Percentiles rank a stretch among this genome's conserved stretches.
phyloP scores from a whole-genome alignment of 2,329 filamentous ascomycete genomes.

The Cercospora sp. region DNA sequence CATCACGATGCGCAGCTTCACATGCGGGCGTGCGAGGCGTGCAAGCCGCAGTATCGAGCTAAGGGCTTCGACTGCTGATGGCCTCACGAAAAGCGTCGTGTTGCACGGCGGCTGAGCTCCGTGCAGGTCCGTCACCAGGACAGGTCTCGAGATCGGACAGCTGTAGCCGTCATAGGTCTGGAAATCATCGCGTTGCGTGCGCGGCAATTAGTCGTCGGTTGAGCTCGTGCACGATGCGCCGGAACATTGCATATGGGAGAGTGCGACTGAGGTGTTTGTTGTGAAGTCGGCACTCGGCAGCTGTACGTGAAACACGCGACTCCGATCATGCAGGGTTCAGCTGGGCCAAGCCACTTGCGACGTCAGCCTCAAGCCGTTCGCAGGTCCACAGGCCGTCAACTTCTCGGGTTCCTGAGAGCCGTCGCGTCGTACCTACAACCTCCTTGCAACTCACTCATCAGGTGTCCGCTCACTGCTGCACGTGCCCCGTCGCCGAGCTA shows the following conservation, averaged over 20 bases:
- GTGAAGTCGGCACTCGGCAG: not conserved
- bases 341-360: not conserved
- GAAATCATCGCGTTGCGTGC: not conserved
- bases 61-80: not conserved
- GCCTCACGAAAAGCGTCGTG: not conserved
- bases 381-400: not conserved
- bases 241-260: not conserved
- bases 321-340: not conserved
- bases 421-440: not conserved
- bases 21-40: not conserved
- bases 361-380: slow-evolving; percentile 2
- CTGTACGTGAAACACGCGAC: not conserved
- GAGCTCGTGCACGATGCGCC: not conserved
- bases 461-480: not conserved
- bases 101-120: not conserved
- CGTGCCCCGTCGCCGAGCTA: not conserved
- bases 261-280: not conserved
- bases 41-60: not conserved
- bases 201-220: not conserved
- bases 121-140: not conserved
- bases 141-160: not conserved
- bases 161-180: not conserved
- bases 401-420: not conserved
- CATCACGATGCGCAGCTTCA: not conserved
- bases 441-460: not conserved